These are phyloP conservation scores for Nephromyces sp. DNA, from an alignment of 169 alveolate species.

Conservation along the genomic window DNA sequence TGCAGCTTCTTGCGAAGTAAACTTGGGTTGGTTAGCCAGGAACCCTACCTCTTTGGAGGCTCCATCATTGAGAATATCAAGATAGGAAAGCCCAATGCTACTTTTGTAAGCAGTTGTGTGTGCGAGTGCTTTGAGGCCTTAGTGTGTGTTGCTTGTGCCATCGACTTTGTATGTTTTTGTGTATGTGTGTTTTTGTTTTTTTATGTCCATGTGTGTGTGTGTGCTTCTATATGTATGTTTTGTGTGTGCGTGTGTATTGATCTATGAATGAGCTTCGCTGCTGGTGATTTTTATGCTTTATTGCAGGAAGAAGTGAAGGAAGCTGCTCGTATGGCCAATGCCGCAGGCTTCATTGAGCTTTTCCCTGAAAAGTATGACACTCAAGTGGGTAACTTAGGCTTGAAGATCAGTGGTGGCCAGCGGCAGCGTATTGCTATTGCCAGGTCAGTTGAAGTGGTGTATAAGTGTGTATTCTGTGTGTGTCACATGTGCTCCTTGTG, in stretches of 20 bases:
- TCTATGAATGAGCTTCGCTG: not conserved
- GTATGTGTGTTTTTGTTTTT: not conserved
- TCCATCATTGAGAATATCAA: constrained; percentile 24
- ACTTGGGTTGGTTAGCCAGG: constrained; percentile 44
- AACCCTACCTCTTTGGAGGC: constrained; percentile 39
- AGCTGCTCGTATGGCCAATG: constrained; percentile 72
- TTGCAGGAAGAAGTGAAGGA: constrained; percentile 63
- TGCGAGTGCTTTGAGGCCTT: not conserved
- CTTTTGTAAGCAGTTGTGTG: not conserved
- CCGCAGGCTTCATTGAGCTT: constrained; percentile 64
- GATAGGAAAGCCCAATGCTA: constrained; percentile 23
- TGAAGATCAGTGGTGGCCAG: constrained; percentile 67
- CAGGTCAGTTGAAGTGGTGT: too few relatives aligned
- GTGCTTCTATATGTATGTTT: not conserved
- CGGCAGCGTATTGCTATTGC: constrained; percentile 29
- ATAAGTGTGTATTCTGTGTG: too few relatives aligned
- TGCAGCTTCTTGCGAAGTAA: not conserved
- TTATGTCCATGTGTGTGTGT: not conserved
- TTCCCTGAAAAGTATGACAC: constrained; percentile 53
- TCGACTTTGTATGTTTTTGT: not conserved
- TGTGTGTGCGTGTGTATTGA: not conserved
- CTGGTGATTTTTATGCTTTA: too few relatives aligned
- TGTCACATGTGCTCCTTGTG: too few relatives aligned
- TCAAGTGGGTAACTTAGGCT: constrained; percentile 64
- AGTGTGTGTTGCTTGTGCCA: not conserved